Evolutionary conservation across 2,329 filamentous ascomycete genomes (phyloP), one percentile per base, ranked within the genome.

Genomic region (Lecanicillium sp.): DNA sequence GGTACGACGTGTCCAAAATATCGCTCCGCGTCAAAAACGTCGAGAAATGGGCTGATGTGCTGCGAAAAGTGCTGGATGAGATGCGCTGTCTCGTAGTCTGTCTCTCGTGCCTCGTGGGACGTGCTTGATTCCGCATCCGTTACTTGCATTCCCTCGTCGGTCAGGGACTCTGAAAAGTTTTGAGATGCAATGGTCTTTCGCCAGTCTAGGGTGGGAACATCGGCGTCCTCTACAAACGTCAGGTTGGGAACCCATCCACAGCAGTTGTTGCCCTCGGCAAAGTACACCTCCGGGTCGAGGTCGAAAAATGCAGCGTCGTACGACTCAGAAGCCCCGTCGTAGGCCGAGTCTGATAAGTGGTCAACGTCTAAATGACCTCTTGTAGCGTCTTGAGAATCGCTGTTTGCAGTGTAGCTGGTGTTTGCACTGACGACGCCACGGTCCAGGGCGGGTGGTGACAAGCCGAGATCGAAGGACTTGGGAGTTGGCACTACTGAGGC

Each of bases 1-100:
- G 44, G 44, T 10, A 48, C 42, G 29, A 46, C 37, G 6, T 46
- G 44, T 13, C 44, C 44, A 17, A 48, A 48, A 27, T 43, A 48
- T 34, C 40, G 40, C 31, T 44, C 44, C 20, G 45, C 41, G 25
- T 46, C 44, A 32, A 48, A 46, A 3, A 45, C 41, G 17, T 48
- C 46, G 7, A 46, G 37, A 9, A 41, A 48, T n/a, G 44, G 44
- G 7, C 46, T 45, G 19, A 46, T 46, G 27, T 40, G 19, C 17
- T 46, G 39, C 4, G 44, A 40, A 22, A 48, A 48, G 28, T 43
- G 46, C 22, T 38, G 34, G 17, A 45, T 40, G 9, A 48, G 40
- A 33, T 45, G 44, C 6, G 43, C 40, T 4, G 43, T 43, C 25
- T 46, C 45, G 4, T 43, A 39, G 12, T 46, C 45, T 3, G 39